phyloP scores from a whole-genome alignment of 768 basidiomycete genomes.

The Rhizopogon vulgaris region DNA sequence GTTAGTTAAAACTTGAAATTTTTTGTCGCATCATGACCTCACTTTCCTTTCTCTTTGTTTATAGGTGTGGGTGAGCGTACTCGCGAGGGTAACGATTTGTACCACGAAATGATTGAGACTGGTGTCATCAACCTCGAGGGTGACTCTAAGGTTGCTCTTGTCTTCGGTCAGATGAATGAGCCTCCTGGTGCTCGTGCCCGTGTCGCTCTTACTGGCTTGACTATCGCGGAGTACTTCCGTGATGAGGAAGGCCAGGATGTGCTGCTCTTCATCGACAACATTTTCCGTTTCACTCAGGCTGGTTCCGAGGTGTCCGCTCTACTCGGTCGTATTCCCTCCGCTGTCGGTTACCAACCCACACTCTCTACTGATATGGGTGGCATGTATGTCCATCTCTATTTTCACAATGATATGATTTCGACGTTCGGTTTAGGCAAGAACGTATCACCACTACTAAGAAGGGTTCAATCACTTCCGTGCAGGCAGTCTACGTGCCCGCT shows the following conservation, averaged over 20 bases:
- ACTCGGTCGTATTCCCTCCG: constrained; percentile 99
- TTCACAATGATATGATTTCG: constrained; percentile 1
- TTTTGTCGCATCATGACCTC: background rate
- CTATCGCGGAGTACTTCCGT: constrained; percentile 99
- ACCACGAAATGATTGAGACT: constrained; percentile 99
- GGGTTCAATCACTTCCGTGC: constrained; percentile 99
- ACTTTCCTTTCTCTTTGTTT: constrained; percentile 4
- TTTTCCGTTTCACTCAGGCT: constrained; percentile 99
- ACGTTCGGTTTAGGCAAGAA: constrained; percentile 68
- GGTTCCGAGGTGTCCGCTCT: constrained; percentile 99
- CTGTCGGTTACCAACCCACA: constrained; percentile 99
- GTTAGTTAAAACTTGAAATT: constrained; percentile 34
- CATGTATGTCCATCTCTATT: constrained; percentile 57
- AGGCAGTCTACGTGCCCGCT: constrained; percentile 99
- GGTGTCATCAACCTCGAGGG: constrained; percentile 99
- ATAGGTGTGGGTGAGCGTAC: constrained; percentile 99
- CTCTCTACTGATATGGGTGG: constrained; percentile 99
- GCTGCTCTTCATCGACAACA: constrained; percentile 99
- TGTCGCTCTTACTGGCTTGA: constrained; percentile 98
- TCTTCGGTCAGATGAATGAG: constrained; percentile 99
- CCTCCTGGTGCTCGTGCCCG: constrained; percentile 99
- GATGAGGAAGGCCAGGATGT: constrained; percentile 99
- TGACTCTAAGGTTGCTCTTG: constrained; percentile 99
- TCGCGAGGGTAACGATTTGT: constrained; percentile 99
- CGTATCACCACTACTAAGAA: constrained; percentile 99